Conservation (phyloP, 176 grass and related monocot species). For the Bolboschoenus planiculmis region DNA sequence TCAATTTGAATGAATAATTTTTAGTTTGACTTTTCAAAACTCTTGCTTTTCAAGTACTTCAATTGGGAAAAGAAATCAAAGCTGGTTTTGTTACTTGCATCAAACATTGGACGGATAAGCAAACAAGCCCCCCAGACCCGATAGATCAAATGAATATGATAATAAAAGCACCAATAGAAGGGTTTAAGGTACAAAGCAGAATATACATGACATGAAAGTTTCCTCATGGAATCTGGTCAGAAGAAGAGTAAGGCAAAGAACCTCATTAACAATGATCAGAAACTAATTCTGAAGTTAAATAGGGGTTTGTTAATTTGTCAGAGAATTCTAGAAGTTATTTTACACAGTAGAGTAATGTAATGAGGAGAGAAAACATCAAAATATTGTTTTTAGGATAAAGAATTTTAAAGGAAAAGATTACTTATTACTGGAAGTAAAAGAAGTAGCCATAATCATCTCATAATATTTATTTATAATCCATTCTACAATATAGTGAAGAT, state of each 20-base stretch:
- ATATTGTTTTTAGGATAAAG: neutral
- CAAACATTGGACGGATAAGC: neutral
- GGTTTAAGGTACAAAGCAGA: neutral
- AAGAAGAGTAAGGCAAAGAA: neutral
- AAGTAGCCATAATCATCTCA: neutral
- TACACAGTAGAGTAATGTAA: neutral
- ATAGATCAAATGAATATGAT: neutral
- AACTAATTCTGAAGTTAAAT: neutral
- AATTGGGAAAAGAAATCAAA: neutral
- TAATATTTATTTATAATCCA: neutral
- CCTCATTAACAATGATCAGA: neutral
- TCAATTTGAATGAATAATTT: neutral
- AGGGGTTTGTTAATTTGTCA: neutral
- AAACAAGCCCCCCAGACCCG: neutral
- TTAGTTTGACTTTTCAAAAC: neutral
- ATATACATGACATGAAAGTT: neutral
- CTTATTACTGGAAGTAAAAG: neutral
- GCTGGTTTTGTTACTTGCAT: neutral
- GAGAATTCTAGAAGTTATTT: neutral
- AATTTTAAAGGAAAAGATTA: neutral
- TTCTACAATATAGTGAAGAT: neutral
- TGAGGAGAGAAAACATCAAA: neutral
- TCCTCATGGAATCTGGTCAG: neutral
- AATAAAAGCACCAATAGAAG: neutral
- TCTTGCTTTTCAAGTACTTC: neutral